These are phyloP conservation scores for Begonia fuchsioides DNA, from an alignment of 306 rosid genomes.

Conservation along the genomic window DNA sequence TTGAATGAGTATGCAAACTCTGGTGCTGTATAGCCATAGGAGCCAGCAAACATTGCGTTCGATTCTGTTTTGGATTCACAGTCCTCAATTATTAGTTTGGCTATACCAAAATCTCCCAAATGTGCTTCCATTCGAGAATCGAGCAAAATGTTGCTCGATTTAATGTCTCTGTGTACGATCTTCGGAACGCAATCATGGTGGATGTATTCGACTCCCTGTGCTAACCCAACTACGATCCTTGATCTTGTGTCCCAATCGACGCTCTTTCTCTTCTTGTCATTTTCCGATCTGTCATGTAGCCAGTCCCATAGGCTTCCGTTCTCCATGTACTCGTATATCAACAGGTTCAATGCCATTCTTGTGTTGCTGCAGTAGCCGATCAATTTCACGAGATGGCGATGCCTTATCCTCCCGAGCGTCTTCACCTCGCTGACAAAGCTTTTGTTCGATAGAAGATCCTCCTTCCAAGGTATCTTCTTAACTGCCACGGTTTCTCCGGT, in stretches of 20 bases:
- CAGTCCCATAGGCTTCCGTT: conserved; percentile 95
- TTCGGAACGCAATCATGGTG: conserved; percentile 86
- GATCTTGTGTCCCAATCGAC: conserved; percentile 85
- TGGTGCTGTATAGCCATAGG: conserved; percentile 93
- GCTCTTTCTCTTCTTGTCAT: conserved; percentile 31
- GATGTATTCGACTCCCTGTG: conserved; percentile 80
- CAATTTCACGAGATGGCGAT: conserved; percentile 79
- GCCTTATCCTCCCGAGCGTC: conserved; percentile 85
- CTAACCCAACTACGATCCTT: conserved; percentile 65
- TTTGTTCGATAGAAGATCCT: conserved; percentile 52
- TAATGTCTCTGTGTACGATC: conserved; percentile 83
- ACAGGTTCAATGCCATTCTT: conserved; percentile 52
- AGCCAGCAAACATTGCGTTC: conserved; percentile 70
- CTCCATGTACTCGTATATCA: conserved; percentile 80
- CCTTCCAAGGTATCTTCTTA: conserved; percentile 68
- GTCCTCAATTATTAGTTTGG: conserved; percentile 47
- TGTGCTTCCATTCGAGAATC: conserved; percentile 88
- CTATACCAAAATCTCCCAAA: conserved; percentile 91
- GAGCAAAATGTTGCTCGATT: conserved; percentile 68
- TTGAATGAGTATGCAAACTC: conserved; percentile 76
- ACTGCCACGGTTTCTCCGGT: conserved; percentile 69
- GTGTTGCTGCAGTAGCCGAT: conserved; percentile 69
- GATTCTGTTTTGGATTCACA: conserved; percentile 58
- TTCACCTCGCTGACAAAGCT: conserved; percentile 73
- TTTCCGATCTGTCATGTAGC: conserved; percentile 48